phyloP scores from a whole-genome alignment of 495 filamentous ascomycete species.

The Xylaria longipes region DNA sequence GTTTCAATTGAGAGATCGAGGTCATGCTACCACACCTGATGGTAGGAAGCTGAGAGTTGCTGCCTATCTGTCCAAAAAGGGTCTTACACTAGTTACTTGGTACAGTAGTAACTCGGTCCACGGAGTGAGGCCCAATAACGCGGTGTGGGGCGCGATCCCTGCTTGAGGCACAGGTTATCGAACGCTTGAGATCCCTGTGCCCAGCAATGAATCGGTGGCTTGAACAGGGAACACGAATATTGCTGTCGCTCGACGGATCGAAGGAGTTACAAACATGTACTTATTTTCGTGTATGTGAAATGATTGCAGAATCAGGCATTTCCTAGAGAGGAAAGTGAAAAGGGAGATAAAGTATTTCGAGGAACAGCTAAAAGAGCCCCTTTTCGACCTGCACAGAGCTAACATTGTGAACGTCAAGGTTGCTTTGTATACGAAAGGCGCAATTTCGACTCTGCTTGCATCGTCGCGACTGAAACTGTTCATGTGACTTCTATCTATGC shows the following conservation, averaged over 20 bases:
- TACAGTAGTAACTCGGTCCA: not conserved
- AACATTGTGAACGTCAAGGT: not conserved
- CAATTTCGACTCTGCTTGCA: not conserved
- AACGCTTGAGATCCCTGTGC: constrained; percentile 19
- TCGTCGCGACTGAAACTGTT: not conserved
- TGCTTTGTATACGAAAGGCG: not conserved
- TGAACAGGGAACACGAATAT: constrained; percentile 2
- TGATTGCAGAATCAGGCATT: not conserved
- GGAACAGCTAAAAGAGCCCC: constrained; percentile 1
- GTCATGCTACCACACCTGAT: constrained; percentile 3
- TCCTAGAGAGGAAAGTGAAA: constrained; percentile 16
- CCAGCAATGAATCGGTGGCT: constrained; percentile 9
- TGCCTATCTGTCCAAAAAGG: constrained; percentile 10
- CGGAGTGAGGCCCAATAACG: constrained; percentile 18
- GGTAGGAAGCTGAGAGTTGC: constrained; percentile 16
- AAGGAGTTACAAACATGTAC: not conserved
- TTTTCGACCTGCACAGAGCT: not conserved
- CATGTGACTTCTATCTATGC: not conserved
- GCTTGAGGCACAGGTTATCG: constrained; percentile 13
- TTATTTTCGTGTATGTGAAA: not conserved
- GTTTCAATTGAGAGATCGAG: constrained; percentile 6
- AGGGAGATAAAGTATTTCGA: not conserved
- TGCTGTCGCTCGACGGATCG: not conserved
- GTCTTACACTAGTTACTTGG: not conserved
- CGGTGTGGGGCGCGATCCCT: constrained; percentile 5